Percentiles rank a stretch among this genome's conserved stretches.
phyloP scores from a whole-genome alignment of 2,329 filamentous ascomycete species.

The Colletotrichum agaves region DNA sequence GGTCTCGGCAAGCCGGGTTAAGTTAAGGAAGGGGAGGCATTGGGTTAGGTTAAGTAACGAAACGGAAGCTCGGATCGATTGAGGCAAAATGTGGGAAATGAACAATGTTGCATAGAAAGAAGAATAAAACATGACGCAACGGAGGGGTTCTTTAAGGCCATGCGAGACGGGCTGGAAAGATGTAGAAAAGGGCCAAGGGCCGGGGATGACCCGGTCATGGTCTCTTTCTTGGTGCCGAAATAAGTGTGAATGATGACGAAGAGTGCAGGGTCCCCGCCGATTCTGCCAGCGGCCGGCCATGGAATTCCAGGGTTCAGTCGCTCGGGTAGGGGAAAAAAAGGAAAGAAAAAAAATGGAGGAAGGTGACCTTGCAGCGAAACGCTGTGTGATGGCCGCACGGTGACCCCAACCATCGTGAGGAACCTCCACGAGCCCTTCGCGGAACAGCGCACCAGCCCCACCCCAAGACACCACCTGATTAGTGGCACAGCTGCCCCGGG shows the following conservation, averaged over 20 bases:
- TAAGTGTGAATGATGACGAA: conserved; percentile 29
- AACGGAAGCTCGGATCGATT: conserved; percentile 23
- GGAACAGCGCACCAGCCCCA: no score
- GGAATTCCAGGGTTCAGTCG: neutral
- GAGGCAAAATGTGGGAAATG: conserved; percentile 5
- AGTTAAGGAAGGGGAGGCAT: neutral
- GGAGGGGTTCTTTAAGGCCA: conserved; percentile 22
- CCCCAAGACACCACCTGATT: no score
- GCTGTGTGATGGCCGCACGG: conserved; percentile 13
- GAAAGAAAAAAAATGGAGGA: neutral
- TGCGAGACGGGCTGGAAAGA: conserved; percentile 25
- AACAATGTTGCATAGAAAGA: conserved; percentile 33
- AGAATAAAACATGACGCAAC: conserved; percentile 39
- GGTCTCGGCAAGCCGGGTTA: neutral
- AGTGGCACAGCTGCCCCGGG: no score
- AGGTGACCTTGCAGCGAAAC: neutral
- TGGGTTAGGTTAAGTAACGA: neutral
- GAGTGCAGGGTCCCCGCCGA: conserved; percentile 30
- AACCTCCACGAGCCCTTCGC: no score
- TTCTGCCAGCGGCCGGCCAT: conserved; percentile 12
- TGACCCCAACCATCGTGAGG: neutral
- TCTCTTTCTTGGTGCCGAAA: neutral
- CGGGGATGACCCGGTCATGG: conserved; percentile 8
- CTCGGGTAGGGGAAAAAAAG: no score
- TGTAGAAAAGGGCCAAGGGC: conserved; percentile 25